Conservation (phyloP, 495 filamentous ascomycete genomes). For the Echria macrotheca region DNA sequence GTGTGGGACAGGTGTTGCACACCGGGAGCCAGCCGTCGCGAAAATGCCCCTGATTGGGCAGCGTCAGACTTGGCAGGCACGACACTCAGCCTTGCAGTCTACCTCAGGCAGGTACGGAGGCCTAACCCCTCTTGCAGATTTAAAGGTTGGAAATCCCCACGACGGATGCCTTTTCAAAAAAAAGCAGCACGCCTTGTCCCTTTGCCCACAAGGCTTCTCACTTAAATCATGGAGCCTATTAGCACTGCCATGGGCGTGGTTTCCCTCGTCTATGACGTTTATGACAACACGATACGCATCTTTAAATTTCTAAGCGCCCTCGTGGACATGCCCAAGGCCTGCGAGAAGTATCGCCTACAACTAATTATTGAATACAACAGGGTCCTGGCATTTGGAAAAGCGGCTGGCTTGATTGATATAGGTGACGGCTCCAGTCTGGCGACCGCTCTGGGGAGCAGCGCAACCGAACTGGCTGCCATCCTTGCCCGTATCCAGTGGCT, state of each 20-base stretch:
- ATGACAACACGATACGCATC: constrained; percentile 25
- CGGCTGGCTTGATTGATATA: constrained; percentile 26
- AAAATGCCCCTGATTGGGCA: no score
- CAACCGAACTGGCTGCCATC: constrained; percentile 26
- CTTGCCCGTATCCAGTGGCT: constrained; percentile 28
- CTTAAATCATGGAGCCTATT: constrained; percentile 22
- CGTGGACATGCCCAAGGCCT: constrained; percentile 30
- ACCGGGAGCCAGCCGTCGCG: no score
- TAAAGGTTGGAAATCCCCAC: no score
- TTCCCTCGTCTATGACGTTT: constrained; percentile 28
- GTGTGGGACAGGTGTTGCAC: no score
- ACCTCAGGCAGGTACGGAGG: no score
- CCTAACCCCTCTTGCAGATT: no score
- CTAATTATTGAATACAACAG: constrained; percentile 34
- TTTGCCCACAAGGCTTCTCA: no score
- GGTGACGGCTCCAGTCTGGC: constrained; percentile 22
- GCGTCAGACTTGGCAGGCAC: no score
- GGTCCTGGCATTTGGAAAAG: constrained; percentile 30
- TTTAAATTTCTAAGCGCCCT: constrained; percentile 30
- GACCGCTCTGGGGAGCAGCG: constrained; percentile 19
- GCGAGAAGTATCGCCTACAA: constrained; percentile 28
- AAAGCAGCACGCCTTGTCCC: no score
- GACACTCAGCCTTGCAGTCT: no score
- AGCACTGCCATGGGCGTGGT: constrained; percentile 15
- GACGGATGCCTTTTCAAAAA: no score